A percentile compares a stretch with the other conserved stretches of the same genome.
Conservation (phyloP, 371 early-diverging fungal genomes). For the Apophysomyces elegans region DNA sequence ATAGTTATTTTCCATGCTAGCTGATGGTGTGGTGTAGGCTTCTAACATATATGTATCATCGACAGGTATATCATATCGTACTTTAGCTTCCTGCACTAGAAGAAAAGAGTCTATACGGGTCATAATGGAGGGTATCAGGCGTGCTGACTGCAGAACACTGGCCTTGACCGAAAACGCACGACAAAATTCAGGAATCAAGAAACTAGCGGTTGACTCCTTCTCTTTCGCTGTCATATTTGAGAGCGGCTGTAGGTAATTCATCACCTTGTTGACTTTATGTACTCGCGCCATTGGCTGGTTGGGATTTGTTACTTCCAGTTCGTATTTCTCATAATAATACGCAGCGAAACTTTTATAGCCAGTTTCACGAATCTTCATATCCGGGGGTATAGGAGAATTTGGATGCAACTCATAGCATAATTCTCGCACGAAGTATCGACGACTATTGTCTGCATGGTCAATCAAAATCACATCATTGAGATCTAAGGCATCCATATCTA, state of each 20-base stretch:
- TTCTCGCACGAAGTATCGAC: constrained; percentile 61
- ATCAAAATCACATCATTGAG: constrained; percentile 43
- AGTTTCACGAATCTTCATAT: constrained; percentile 34
- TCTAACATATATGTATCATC: constrained; percentile 57
- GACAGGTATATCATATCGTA: constrained; percentile 43
- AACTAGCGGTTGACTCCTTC: constrained; percentile 36
- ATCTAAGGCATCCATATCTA: constrained; percentile 23
- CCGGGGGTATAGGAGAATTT: constrained; percentile 33
- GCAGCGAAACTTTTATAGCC: constrained; percentile 51
- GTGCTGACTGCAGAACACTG: constrained; percentile 55
- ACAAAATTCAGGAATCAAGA: constrained; percentile 64
- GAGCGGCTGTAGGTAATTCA: constrained; percentile 58
- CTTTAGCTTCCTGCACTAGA: constrained; percentile 59
- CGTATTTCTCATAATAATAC: constrained; percentile 52
- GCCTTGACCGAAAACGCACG: constrained; percentile 52
- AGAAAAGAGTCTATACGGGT: constrained; percentile 70
- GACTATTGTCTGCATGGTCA: constrained; percentile 55
- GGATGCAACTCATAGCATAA: constrained; percentile 52
- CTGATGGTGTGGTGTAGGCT: constrained; percentile 79
- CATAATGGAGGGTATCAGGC: constrained; percentile 70
- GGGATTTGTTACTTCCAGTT: constrained; percentile 24
- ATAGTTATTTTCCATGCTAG: constrained; percentile 78
- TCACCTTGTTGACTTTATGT: constrained; percentile 39
- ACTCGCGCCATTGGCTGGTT: constrained; percentile 61
- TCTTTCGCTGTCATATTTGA: constrained; percentile 23